Base-by-base conservation (phyloP, 768 basidiomycete genomes). In the Lanmaoa pseudosensibilis region DNA sequence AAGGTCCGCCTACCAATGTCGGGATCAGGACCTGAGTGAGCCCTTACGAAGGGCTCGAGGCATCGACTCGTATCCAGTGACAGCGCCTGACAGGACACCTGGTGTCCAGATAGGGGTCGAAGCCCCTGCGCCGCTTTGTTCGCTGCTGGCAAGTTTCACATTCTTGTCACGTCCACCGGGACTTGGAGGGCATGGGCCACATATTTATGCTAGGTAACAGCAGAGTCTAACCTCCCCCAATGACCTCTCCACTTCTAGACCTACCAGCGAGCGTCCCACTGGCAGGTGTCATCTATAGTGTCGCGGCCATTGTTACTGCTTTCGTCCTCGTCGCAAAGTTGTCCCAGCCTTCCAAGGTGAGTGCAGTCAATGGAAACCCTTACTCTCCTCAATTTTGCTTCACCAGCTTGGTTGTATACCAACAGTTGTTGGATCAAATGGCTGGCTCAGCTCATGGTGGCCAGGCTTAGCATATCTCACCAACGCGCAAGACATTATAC, bases 361-460 rank as follows among this genome's bases (percentile, higher is more conserved):
- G 34, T 19, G 18, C 4, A 5, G 5, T 13, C 18, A 19, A 19
- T 2, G 12, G 8, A 21, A 33, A 18, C 5, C 11, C 19, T 5
- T 25, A 5, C 21, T 50, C 16, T 21, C 13, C 8, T 12, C 21
- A 12, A 36, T 12, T 36, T 41, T 5, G 8, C 18, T 19, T 21
- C 4, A 33, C 16, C 43, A 71, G 71, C 53, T 69, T 16, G 57
- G 63, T 19, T 45, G 46, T 11, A 68, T 75, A 2, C 75, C 75
- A 0, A 66, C 69, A 7, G 49, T 68, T 2, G 49, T 68, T 2
- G 72, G 74, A 8, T 65, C 59, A 7, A 65, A 52, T 3, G 51
- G 40, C 13, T 64, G 67, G 37, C 37, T 74, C 1, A 58, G 68
- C 25, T 73, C 72, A 4, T 73, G 67, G 54, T 55, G 65, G 39